phyloP scores from a whole-genome alignment of 2,329 filamentous ascomycete species.

The Fusarium beomiforme region DNA sequence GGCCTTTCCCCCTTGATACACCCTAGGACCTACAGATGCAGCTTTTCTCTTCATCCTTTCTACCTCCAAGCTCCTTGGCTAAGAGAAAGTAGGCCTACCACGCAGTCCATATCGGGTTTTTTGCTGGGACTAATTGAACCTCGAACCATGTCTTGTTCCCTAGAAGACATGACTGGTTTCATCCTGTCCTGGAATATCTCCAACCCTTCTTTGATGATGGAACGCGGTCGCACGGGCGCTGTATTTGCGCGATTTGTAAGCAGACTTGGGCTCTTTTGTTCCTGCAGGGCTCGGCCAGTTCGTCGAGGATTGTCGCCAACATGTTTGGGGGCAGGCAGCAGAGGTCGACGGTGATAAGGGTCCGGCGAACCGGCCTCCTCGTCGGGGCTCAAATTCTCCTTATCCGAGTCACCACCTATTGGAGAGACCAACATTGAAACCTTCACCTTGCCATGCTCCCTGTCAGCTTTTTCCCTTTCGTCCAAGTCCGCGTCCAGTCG shows the following conservation, averaged over 20 bases:
- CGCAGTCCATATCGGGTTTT: constrained; percentile 85
- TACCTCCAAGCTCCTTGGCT: constrained; percentile 91
- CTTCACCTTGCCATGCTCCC: constrained; percentile 50
- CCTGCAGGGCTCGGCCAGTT: constrained; percentile 53
- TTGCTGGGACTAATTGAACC: constrained; percentile 74
- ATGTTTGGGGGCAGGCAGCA: constrained; percentile 47
- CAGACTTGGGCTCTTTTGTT: constrained; percentile 49
- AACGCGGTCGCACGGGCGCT: constrained; percentile 50
- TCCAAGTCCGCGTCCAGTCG: constrained; percentile 61
- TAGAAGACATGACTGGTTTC: constrained; percentile 31
- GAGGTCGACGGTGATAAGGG: constrained; percentile 47
- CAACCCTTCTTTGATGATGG: constrained; percentile 48
- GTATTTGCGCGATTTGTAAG: constrained; percentile 54
- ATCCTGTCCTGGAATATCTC: constrained; percentile 65
- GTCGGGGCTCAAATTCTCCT: constrained; percentile 85
- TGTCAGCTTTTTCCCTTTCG: constrained; percentile 42
- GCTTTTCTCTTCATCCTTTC: neutral
- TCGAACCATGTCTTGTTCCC: constrained; percentile 71
- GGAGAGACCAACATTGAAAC: constrained; percentile 52
- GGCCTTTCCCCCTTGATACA: constrained; percentile 23
- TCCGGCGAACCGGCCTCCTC: constrained; percentile 55
- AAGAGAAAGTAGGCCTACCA: constrained; percentile 87
- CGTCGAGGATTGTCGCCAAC: constrained; percentile 52
- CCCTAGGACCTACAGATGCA: constrained; percentile 8
- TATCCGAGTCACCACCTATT: constrained; percentile 77